These are phyloP conservation scores for Wickerhamiella domercqiae DNA, from an alignment of 805 yeast species.

Conservation along the genomic window DNA sequence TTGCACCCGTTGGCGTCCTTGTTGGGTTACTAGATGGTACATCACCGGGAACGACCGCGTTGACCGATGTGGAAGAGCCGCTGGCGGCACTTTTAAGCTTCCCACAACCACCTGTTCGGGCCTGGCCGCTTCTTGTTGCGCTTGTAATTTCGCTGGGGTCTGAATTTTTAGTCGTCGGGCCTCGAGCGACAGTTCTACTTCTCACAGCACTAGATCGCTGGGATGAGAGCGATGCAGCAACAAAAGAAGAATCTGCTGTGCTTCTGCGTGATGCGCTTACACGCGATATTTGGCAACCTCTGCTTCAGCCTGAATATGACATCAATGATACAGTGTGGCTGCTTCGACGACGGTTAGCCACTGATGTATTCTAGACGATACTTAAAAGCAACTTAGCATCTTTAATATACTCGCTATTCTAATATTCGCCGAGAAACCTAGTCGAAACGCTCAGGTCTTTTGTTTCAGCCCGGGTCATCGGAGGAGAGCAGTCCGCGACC, in stretches of 20 bases:
- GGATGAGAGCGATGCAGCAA: background rate
- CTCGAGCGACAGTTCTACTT: background rate
- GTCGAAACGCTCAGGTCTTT: no score
- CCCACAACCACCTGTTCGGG: slow-evolving; percentile 9
- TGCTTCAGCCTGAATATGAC: slow-evolving; percentile 4
- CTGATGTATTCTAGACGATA: slow-evolving; percentile 1
- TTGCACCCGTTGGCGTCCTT: slow-evolving; percentile 14
- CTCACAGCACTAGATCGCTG: background rate
- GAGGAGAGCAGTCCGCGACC: no score
- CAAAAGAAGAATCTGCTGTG: background rate
- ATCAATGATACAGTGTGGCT: slow-evolving; percentile 6
- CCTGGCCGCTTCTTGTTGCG: slow-evolving; percentile 15
- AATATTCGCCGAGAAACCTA: no score
- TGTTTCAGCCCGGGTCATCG: no score
- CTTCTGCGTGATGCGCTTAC: background rate
- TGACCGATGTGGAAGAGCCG: background rate
- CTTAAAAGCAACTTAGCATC: no score
- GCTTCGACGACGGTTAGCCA: slow-evolving; percentile 10
- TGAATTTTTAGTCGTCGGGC: slow-evolving; percentile 10
- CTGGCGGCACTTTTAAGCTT: slow-evolving; percentile 6
- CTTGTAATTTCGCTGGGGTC: background rate
- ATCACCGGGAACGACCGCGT: slow-evolving; percentile 3
- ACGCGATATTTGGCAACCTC: background rate
- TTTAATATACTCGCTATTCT: no score
- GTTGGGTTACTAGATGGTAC: slow-evolving; percentile 6